phyloP scores from a whole-genome alignment of 306 rosid species.

The Ceratonia siliqua region DNA sequence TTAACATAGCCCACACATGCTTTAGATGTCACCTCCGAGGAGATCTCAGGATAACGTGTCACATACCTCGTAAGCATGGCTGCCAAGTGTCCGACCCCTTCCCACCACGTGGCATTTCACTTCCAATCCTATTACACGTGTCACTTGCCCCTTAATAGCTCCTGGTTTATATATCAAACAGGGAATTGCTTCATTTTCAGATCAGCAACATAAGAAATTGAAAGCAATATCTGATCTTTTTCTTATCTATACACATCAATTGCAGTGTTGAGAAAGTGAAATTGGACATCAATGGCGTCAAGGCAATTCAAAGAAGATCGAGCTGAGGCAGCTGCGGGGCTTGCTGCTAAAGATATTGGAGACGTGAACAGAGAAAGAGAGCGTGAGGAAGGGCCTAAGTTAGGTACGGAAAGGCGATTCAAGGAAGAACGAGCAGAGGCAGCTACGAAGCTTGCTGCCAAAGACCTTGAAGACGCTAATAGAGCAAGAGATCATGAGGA shows the following conservation, averaged over 20 bases:
- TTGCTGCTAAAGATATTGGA: slow-evolving; percentile 56
- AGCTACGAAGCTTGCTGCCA: slow-evolving; percentile 60
- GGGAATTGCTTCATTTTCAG: background rate
- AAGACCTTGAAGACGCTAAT: slow-evolving; percentile 60
- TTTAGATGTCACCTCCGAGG: slow-evolving; percentile 24
- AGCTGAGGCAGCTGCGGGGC: slow-evolving; percentile 72
- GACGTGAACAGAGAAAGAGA: slow-evolving; percentile 49
- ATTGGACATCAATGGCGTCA: slow-evolving; percentile 52
- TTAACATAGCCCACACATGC: background rate
- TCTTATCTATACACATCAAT: background rate
- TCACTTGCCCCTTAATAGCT: background rate
- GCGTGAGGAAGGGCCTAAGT: slow-evolving; percentile 7
- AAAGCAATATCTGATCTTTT: background rate
- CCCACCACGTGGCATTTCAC: slow-evolving; percentile 18
- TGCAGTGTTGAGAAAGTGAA: background rate
- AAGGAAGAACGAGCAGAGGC: slow-evolving; percentile 73
- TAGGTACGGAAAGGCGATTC: slow-evolving; percentile 28
- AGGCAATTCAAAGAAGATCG: slow-evolving; percentile 56
- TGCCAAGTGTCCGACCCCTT: background rate
- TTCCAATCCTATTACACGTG: background rate
- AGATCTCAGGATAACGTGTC: slow-evolving; percentile 30
- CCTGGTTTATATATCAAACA: background rate
- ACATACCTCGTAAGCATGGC: background rate
- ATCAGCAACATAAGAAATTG: background rate
- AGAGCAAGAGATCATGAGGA: slow-evolving; percentile 32